A percentile compares a stretch with the other conserved stretches of the same genome.
Conservation (phyloP, 805 yeast genomes). For the Candida takata region DNA sequence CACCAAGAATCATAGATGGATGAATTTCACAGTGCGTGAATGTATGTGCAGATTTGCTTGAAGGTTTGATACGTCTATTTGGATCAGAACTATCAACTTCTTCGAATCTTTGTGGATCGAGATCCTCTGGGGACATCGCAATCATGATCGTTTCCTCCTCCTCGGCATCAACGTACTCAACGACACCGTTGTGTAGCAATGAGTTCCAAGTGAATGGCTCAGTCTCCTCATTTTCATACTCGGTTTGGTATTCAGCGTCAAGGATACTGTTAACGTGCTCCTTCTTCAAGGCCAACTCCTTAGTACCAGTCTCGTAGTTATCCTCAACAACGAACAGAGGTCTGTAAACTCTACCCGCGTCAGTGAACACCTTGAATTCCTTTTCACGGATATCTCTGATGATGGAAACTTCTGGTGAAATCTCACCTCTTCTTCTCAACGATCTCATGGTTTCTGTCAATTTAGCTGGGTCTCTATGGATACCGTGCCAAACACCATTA, state of each 20-base stretch:
- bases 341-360: constrained; percentile 97
- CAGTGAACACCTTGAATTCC: constrained; percentile 93
- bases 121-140: constrained; percentile 98
- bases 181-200: constrained; percentile 75
- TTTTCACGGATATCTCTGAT: constrained; percentile 95
- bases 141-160: constrained; percentile 98
- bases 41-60: constrained; percentile 59
- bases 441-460: constrained; percentile 86
- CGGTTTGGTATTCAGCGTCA: constrained; percentile 41
- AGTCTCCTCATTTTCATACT: constrained; percentile 17
- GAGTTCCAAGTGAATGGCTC: constrained; percentile 75
- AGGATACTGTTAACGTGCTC: constrained; percentile 72
- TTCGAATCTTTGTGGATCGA: constrained; percentile 53
- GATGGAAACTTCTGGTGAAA: constrained; percentile 92
- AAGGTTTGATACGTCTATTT: constrained; percentile 80
- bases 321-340: constrained; percentile 93
- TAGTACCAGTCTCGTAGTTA: constrained; percentile 55
- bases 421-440: constrained; percentile 91
- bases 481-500: constrained; percentile 99
- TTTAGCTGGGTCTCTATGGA: constrained; percentile 92
- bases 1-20: constrained; percentile 98
- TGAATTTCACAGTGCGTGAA: constrained; percentile 99
- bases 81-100: constrained; percentile 28
- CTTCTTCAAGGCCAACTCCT: constrained; percentile 74
- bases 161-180: constrained; percentile 97